These are phyloP conservation scores for Aaosphaeria arxii DNA, from an alignment of 2,329 filamentous ascomycete genomes.

Conservation along the genomic window DNA sequence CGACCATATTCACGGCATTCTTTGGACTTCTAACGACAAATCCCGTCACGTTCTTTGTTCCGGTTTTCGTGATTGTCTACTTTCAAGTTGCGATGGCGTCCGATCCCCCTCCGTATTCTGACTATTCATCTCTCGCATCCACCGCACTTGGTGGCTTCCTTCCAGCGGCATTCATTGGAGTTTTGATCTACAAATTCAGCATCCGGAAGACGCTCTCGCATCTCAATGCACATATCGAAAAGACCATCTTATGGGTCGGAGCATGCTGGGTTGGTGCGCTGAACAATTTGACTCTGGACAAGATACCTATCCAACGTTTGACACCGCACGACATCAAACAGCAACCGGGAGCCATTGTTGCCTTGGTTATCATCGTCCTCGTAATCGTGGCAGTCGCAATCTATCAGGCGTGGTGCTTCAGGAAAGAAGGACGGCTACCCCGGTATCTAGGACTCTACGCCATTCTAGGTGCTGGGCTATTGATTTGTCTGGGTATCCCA, in stretches of 20 bases:
- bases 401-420: constrained; percentile 32
- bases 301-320: constrained; percentile 34
- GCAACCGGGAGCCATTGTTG: constrained; percentile 36
- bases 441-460: constrained; percentile 76
- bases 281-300: constrained; percentile 30
- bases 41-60: constrained; percentile 26
- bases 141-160: constrained; percentile 29
- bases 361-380: constrained; percentile 30
- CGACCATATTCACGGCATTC: constrained; percentile 26
- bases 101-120: constrained; percentile 28
- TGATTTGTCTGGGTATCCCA: constrained; percentile 74
- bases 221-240: constrained; percentile 33
- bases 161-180: constrained; percentile 28
- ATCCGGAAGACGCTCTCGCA: constrained; percentile 22
- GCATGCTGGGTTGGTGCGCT: constrained; percentile 34
- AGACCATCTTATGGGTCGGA: constrained; percentile 36
- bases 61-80: constrained; percentile 28
- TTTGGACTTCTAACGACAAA: constrained; percentile 29
- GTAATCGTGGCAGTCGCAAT: constrained; percentile 22
- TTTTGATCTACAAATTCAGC: constrained; percentile 26
- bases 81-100: constrained; percentile 37
- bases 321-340: constrained; percentile 35
- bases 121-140: constrained; percentile 30
- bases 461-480: constrained; percentile 73
- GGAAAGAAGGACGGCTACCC: constrained; percentile 51